Conservation (phyloP, 345 rosid species). For the Moricandia arvensis region DNA sequence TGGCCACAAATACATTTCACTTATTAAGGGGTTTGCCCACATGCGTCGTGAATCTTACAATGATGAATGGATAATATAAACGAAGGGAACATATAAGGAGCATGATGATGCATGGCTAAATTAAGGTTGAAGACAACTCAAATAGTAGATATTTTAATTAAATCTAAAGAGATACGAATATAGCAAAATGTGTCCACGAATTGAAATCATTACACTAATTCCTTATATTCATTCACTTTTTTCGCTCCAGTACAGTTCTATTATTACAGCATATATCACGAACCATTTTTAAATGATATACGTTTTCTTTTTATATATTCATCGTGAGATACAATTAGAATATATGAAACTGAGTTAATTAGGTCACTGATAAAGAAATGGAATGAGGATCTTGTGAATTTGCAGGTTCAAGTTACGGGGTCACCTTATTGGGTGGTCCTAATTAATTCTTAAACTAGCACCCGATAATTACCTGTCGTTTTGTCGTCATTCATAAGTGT, state of each 20-base stretch:
- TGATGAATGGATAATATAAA: slow-evolving; percentile 34
- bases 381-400: slow-evolving; percentile 16
- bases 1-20: slow-evolving; percentile 15
- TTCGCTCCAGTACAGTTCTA: slow-evolving; percentile 11
- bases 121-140: slow-evolving; percentile 33
- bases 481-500: slow-evolving; percentile 1
- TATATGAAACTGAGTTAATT: neutral
- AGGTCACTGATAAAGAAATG: neutral
- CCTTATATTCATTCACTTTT: slow-evolving; percentile 10
- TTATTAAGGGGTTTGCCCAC: slow-evolving; percentile 19
- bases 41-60: slow-evolving; percentile 29
- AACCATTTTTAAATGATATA: neutral
- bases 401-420: slow-evolving; percentile 3
- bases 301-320: neutral
- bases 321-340: neutral
- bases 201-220: slow-evolving; percentile 35
- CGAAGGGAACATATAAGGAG: slow-evolving; percentile 29
- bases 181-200: slow-evolving; percentile 35
- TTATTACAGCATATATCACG: slow-evolving; percentile 19
- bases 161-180: slow-evolving; percentile 15
- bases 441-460: neutral
- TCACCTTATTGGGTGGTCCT: neutral
- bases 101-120: slow-evolving; percentile 41
- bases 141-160: slow-evolving; percentile 1
- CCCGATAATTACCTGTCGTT: slow-evolving; percentile 3